Percentiles rank a stretch among this genome's conserved stretches.
These are phyloP conservation scores for Solanum peruvianum DNA, from an alignment of 257 asterid species.

Conservation along the genomic window DNA sequence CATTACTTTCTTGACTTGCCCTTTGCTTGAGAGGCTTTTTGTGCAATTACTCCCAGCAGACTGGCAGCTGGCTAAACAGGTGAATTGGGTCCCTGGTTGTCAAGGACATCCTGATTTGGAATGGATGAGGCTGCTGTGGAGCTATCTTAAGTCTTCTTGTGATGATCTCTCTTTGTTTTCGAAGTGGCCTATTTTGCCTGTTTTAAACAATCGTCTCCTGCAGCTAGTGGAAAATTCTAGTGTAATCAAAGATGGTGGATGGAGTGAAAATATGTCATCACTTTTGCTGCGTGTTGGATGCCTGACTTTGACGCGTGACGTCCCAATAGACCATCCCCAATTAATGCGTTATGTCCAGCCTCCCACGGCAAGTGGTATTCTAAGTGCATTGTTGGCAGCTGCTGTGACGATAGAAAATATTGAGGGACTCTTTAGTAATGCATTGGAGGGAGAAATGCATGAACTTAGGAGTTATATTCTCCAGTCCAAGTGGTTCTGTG, in stretches of 20 bases:
- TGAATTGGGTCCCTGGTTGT: conserved; percentile 64
- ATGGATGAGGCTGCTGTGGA: conserved; percentile 78
- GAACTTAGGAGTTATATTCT: conserved; percentile 87
- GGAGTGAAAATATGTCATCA: conserved; percentile 88
- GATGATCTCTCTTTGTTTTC: conserved; percentile 77
- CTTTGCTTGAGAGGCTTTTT: conserved; percentile 65
- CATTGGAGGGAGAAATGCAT: conserved; percentile 68
- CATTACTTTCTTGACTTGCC: conserved; percentile 60
- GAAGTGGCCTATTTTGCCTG: conserved; percentile 94
- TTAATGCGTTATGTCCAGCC: conserved; percentile 67
- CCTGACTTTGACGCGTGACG: conserved; percentile 61
- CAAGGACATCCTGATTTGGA: conserved; percentile 70
- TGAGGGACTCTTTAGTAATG: conserved; percentile 55
- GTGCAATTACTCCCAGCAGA: conserved; percentile 65
- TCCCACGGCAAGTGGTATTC: conserved; percentile 67
- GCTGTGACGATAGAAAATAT: conserved; percentile 42
- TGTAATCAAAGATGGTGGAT: conserved; percentile 83
- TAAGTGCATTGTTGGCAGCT: conserved; percentile 59
- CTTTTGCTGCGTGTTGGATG: conserved; percentile 72
- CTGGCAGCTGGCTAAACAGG: conserved; percentile 71
- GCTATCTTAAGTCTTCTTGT: conserved; percentile 66
- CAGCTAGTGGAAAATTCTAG: conserved; percentile 75
- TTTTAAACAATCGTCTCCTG: conserved; percentile 52
- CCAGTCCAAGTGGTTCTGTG: conserved; percentile 87
- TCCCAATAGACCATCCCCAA: conserved; percentile 60